A percentile compares a stretch with the other conserved stretches of the same genome.
These are phyloP conservation scores for Aspergillus luchuensis DNA, from an alignment of 2,329 filamentous ascomycete genomes.

Conservation along the genomic window DNA sequence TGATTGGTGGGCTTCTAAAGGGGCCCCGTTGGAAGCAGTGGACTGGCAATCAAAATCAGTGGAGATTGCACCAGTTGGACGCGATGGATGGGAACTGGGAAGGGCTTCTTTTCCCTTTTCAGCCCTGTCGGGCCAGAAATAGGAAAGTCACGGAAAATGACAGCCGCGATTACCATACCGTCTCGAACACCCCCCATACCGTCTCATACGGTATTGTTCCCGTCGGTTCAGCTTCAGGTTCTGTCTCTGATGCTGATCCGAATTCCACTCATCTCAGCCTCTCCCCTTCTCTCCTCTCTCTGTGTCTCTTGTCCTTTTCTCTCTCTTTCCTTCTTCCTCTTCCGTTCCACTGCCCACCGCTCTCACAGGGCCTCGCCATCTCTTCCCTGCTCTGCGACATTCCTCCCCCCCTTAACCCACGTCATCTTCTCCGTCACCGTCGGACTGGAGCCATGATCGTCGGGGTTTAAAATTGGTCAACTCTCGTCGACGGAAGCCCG, in stretches of 20 bases:
- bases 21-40: not conserved
- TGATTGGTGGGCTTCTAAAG: not conserved
- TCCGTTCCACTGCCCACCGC: not conserved
- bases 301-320: not conserved
- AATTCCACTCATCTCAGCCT: not conserved
- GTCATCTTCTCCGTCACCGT: not conserved
- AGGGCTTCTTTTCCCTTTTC: not conserved
- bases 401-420: not conserved
- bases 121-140: slow-evolving; percentile 4
- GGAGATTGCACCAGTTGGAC: not conserved
- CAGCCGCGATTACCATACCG: slow-evolving; percentile 1
- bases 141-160: not conserved
- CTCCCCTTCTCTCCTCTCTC: not conserved
- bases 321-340: not conserved
- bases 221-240: not conserved
- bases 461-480: not conserved
- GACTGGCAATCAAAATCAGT: not conserved
- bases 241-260: too few species aligned
- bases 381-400: not conserved
- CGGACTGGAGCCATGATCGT: not conserved
- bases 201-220: not conserved
- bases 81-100: not conserved
- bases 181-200: not conserved
- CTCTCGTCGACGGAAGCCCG: not conserved
- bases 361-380: not conserved